Base-by-base conservation (phyloP, 208 protist genomes). In the Leishmania braziliensis region DNA sequence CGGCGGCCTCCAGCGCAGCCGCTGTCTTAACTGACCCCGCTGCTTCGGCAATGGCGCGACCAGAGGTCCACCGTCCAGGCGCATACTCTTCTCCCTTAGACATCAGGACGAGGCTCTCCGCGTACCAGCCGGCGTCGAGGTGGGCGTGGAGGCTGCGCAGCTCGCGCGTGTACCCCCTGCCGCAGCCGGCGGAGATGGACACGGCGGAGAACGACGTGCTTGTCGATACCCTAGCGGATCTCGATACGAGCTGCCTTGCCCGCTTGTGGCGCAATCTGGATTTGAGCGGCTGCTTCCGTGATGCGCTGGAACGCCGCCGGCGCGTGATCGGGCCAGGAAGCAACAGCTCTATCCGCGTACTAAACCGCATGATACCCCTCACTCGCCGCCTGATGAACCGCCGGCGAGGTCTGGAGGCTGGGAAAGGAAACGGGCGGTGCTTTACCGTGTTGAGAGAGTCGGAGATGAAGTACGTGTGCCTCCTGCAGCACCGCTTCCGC, bases 401-500 rank as follows among this genome's bases (percentile, higher is more conserved):
- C 50, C 78, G 78, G 18, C 69, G 69, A 14, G 66, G 69, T 9
- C 62, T 71, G 29, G 78, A 78, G 65, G 58, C 8, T 0, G 12
- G 50, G 56, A 50, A 63, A 58, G 84, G n/a, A 63, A 26, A 53
- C 54, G 53, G 53, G 2, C n/a, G 50, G 54, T 69, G 78, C 36
- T 76, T 63, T n/a, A 81, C 69, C 29, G 69, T 69, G 48, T 46
- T 83, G 23, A 53, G 36, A 16, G 79, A 79, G 66, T 62, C 62
- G 43, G 83, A 83, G 54, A 81, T 83, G 74, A 82, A 84, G 58
- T 93, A 88, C 72, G 83, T 94, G 29, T 92, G 84, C 74, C 58
- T 93, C 6, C 85, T 95, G 54, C 80, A 77, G 23, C 92, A 95
- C 73, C 86, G 87, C 53, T 90, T 83, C 74, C 86, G 92, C 33